phyloP scores from a whole-genome alignment of 2,329 filamentous ascomycete genomes.

The Berkeleyomyces basicola region DNA sequence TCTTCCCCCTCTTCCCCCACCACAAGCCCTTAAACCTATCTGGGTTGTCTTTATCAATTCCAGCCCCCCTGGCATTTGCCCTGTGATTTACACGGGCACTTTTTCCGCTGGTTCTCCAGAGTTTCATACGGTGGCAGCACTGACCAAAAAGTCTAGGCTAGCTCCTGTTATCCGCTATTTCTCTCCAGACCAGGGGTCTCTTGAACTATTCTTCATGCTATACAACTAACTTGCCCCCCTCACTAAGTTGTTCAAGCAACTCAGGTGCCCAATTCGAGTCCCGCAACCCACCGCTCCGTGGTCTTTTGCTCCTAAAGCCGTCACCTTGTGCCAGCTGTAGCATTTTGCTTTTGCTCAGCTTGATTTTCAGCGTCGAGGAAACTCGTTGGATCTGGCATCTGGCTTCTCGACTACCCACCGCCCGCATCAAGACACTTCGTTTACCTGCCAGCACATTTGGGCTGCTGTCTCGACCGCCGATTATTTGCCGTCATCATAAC shows the following conservation, averaged over 20 bases:
- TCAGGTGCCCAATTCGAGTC: neutral
- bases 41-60: neutral
- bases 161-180: neutral
- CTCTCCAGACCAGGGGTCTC: neutral
- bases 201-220: neutral
- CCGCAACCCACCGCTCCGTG: neutral
- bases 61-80: neutral
- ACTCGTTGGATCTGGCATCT: constrained; percentile 7
- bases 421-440: neutral
- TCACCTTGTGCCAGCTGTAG: neutral
- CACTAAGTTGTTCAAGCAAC: neutral
- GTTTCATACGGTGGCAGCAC: constrained; percentile 7
- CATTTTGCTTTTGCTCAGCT: neutral
- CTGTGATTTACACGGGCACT: neutral
- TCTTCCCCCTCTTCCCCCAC: neutral
- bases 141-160: neutral
- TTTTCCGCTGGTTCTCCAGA: neutral
- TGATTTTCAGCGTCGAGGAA: neutral
- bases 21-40: neutral
- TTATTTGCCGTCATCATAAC: constrained; percentile 1
- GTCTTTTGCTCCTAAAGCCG: neutral
- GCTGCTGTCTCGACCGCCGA: neutral
- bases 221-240: neutral
- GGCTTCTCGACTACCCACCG: neutral
- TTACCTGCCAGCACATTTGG: neutral